A percentile compares a stretch with the other conserved stretches of the same genome.
Conservation (phyloP, 495 filamentous ascomycete species). For the Talaromyces proteolyticus region DNA sequence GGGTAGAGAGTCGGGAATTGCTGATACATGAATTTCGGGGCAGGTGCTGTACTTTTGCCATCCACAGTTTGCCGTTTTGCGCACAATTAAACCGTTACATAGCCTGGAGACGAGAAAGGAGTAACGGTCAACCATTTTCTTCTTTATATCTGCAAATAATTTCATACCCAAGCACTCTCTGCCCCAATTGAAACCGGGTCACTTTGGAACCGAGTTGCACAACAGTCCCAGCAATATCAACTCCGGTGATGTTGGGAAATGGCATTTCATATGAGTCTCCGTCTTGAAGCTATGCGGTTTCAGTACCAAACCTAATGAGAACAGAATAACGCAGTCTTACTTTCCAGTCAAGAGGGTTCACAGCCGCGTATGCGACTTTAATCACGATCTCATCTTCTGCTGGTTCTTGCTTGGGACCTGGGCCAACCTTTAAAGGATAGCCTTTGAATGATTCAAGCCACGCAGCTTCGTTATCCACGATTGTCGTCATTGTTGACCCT, state of each 20-base stretch:
- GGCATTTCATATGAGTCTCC: constrained; percentile 15
- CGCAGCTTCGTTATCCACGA: constrained; percentile 26
- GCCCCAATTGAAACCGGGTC: constrained; percentile 32
- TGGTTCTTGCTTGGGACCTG: constrained; percentile 11
- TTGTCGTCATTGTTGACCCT: not conserved
- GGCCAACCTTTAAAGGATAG: constrained; percentile 5
- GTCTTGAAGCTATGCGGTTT: not conserved
- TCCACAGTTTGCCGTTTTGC: constrained; percentile 16
- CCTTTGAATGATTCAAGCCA: constrained; percentile 18
- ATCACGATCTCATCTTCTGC: constrained; percentile 16
- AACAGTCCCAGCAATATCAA: constrained; percentile 49
- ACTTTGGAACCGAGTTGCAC: constrained; percentile 37
- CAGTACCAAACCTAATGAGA: not conserved
- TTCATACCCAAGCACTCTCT: constrained; percentile 15
- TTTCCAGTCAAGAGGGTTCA: constrained; percentile 16
- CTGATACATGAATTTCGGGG: constrained; percentile 23
- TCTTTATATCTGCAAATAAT: not conserved
- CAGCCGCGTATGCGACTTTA: constrained; percentile 15
- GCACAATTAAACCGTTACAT: constrained; percentile 6
- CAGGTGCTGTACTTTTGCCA: constrained; percentile 28
- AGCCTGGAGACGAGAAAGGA: not conserved
- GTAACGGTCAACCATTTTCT: not conserved
- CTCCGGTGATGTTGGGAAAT: constrained; percentile 41
- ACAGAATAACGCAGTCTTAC: constrained; percentile 1
- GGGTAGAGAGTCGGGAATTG: constrained; percentile 39